Evolutionary conservation across 2,329 filamentous ascomycete species (phyloP), one percentile per base, ranked within the genome.

Genomic region (Hypomyces rosellus): DNA sequence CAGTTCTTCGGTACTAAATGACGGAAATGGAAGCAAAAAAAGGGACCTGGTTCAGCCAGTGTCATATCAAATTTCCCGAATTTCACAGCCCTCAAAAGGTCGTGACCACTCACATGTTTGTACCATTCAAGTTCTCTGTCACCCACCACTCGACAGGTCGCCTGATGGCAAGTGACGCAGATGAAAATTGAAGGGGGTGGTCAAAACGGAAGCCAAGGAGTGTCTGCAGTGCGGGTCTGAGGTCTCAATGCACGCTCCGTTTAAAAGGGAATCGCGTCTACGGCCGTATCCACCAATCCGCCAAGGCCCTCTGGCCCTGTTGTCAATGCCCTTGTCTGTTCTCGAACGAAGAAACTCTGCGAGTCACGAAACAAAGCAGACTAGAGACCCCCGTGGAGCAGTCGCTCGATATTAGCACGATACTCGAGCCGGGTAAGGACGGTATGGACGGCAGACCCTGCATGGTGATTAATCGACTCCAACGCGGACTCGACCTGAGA

Each of bases 281-380:
- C 25, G 25, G 25, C 25, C 25, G 25, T 20, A 25, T 39, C 49
- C 49, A 46, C 49, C 49, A 40, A 15, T 45, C 41, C 40, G 49
- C 45, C 49, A 48, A 44, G 45, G 43, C 44, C 45, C 49, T 48
- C 25, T 30, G 25, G 3, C 25, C 6, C 25, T 30, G 25, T 30
- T 30, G 49, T 40, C 45, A 51, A 45, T 45, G 49, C 45, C 45
- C 45, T 51, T 51, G 49, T 33, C 49, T 40, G 50, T 55, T 55
- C 53, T 51, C 51, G 53, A 55, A 55, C 51, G 50, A 53, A 48
- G 51, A 50, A 49, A 46, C 39, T 49, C 52, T 52, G 52, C 52
- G 46, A 47, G 50, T 54, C 50, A 52, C 52, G 45, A 46, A 51
- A 46, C 40, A 46, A 48, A 45, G 39, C 49, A 42, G 39, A 34